phyloP scores from a whole-genome alignment of 1,284 basidiomycete genomes.

The Tausonia pullulans region DNA sequence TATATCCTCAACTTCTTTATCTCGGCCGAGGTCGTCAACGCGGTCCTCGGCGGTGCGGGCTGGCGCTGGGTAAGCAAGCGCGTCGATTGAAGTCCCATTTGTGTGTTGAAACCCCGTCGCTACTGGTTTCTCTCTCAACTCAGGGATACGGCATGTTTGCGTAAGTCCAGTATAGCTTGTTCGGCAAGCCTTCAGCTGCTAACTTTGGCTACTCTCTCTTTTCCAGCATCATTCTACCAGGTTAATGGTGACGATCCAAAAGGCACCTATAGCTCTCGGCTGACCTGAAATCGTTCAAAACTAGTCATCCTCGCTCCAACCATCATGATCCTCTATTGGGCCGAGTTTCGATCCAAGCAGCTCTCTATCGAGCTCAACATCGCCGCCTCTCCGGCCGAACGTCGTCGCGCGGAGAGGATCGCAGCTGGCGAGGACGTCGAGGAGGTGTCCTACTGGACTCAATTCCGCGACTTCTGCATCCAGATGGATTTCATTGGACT shows the following conservation, averaged over 20 bases:
- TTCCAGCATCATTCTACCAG: too few relatives aligned
- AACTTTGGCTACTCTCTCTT: too few relatives aligned
- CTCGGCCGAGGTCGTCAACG: neutral
- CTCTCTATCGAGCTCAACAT: conserved; percentile 22
- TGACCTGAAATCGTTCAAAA: too few relatives aligned
- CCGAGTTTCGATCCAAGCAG: conserved; percentile 22
- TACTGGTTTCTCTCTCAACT: too few relatives aligned
- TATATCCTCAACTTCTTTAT: neutral
- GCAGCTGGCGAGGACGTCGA: conserved; percentile 3
- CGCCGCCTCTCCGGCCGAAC: conserved; percentile 18
- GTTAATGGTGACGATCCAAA: too few relatives aligned
- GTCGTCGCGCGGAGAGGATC: conserved; percentile 8
- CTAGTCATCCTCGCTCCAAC: too few relatives aligned
- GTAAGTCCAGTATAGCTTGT: too few relatives aligned
- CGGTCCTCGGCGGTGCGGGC: neutral
- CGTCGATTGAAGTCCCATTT: too few relatives aligned
- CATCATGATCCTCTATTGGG: too few relatives aligned
- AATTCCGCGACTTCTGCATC: conserved; percentile 23
- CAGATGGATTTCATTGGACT: conserved; percentile 34
- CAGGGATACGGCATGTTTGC: conserved; percentile 12
- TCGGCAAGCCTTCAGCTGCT: too few relatives aligned
- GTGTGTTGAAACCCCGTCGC: too few relatives aligned
- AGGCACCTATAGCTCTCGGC: too few relatives aligned
- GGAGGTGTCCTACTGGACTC: conserved; percentile 16
- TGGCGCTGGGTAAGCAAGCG: conserved; percentile 1